Conservation (phyloP, 306 rosid genomes). For the Acmispon strigosus region DNA sequence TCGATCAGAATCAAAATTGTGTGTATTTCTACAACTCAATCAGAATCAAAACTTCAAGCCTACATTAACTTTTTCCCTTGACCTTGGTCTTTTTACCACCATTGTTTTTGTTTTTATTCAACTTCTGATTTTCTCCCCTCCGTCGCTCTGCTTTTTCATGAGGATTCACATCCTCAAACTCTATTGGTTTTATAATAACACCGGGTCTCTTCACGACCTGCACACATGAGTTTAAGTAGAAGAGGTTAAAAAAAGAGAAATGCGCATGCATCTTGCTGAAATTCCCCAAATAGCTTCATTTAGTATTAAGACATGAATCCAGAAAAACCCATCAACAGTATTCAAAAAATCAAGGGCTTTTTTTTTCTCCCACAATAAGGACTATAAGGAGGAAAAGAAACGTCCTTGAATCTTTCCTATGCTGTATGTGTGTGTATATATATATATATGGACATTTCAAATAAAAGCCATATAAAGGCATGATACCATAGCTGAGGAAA, state of each 20-base stretch:
- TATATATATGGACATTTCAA: background rate
- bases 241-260: background rate
- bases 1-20: conserved; percentile 2
- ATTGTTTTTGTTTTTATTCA: conserved; percentile 28
- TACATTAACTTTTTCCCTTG: background rate
- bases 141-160: conserved; percentile 37
- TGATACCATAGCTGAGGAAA: background rate
- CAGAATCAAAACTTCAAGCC: background rate
- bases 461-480: background rate
- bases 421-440: too few relatives aligned
- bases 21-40: background rate
- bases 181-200: conserved; percentile 65
- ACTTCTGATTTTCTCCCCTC: conserved; percentile 42
- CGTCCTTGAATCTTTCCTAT: too few relatives aligned
- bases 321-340: background rate
- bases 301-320: background rate
- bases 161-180: conserved; percentile 64
- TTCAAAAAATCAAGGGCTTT: background rate
- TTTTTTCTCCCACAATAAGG: background rate
- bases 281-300: background rate
- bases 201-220: conserved; percentile 91
- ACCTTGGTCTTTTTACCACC: conserved; percentile 35
- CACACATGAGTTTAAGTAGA: background rate
- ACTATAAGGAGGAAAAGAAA: background rate
- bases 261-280: background rate